Conservation (phyloP, 1,284 basidiomycete genomes). For the Cystobasidiaceae sp. region DNA sequence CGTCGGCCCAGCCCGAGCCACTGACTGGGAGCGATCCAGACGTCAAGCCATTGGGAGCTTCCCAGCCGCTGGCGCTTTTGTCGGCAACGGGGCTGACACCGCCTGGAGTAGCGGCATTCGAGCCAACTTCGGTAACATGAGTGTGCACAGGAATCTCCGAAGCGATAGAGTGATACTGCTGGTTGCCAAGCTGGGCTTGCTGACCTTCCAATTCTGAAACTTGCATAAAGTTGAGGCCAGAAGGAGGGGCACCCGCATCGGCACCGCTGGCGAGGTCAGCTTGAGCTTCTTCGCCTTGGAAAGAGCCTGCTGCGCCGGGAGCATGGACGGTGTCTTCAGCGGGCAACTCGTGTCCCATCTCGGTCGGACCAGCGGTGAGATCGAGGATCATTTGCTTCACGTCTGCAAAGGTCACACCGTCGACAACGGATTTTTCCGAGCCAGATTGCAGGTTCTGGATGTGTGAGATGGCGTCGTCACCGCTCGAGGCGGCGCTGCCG, state of each 20-base stretch:
- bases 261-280: slow-evolving; percentile 12
- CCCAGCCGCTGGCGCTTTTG: slow-evolving; percentile 12
- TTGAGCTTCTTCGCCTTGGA: slow-evolving; percentile 16
- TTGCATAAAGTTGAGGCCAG: slow-evolving; percentile 31
- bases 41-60: neutral
- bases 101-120: slow-evolving; percentile 22
- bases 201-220: slow-evolving; percentile 26
- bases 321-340: slow-evolving; percentile 39
- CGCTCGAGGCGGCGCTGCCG: too few relatives aligned
- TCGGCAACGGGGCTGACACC: slow-evolving; percentile 4
- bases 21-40: neutral
- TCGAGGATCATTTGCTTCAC: slow-evolving; percentile 42
- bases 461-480: slow-evolving; percentile 41
- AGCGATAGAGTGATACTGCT: neutral
- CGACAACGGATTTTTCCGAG: slow-evolving; percentile 34
- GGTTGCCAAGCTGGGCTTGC: too few relatives aligned
- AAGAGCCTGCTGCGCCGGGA: slow-evolving; percentile 25
- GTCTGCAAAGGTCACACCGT: slow-evolving; percentile 40
- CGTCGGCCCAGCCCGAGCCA: slow-evolving; percentile 1
- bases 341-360: slow-evolving; percentile 43
- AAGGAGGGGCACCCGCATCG: neutral
- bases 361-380: slow-evolving; percentile 40
- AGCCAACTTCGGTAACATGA: neutral
- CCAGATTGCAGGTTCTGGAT: slow-evolving; percentile 35
- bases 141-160: slow-evolving; percentile 6